Evolutionary conservation across 352 stramenopile genomes (phyloP).

Genomic region (Phytophthora sp.): DNA sequence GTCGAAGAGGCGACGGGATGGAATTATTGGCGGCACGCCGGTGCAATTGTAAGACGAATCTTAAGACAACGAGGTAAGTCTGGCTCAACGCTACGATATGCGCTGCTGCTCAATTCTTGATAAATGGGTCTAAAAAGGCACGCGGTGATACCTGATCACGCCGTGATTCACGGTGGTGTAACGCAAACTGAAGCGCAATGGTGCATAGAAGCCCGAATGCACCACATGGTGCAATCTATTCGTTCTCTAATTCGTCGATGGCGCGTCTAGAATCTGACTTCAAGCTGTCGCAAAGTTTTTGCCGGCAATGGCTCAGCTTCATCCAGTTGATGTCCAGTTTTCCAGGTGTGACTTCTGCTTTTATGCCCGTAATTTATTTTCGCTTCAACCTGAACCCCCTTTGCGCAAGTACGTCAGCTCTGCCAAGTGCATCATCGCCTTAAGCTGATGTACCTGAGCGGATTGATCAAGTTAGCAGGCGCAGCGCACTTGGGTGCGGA

Average conservation of each 20-base stretch:
- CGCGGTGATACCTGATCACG: constrained; percentile 4
- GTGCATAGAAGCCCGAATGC: not conserved
- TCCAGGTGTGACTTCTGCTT: constrained; percentile 14
- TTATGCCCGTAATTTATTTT: constrained; percentile 25
- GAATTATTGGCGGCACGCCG: too few species aligned
- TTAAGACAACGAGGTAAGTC: too few species aligned
- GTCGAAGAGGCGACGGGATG: too few species aligned
- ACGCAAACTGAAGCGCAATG: constrained; percentile 35
- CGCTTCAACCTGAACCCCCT: constrained; percentile 24
- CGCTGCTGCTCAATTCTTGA: not conserved
- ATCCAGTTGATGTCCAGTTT: constrained; percentile 15
- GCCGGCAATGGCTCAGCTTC: constrained; percentile 4
- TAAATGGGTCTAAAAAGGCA: constrained; percentile 5
- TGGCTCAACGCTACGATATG: too few species aligned
- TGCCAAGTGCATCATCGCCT: constrained; percentile 12
- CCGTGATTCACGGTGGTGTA: constrained; percentile 6
- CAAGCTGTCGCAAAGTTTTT: constrained; percentile 22
- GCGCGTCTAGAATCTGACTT: constrained; percentile 17
- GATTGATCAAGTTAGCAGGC: constrained; percentile 15
- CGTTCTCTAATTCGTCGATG: not conserved
- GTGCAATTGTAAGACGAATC: too few species aligned
- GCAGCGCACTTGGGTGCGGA: not conserved
- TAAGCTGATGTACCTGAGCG: constrained; percentile 10
- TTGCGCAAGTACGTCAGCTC: constrained; percentile 33
- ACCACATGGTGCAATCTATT: constrained; percentile 29